Evolutionary conservation across 2,329 filamentous ascomycete species (phyloP).

Genomic region (Hypoxylon sp.): DNA sequence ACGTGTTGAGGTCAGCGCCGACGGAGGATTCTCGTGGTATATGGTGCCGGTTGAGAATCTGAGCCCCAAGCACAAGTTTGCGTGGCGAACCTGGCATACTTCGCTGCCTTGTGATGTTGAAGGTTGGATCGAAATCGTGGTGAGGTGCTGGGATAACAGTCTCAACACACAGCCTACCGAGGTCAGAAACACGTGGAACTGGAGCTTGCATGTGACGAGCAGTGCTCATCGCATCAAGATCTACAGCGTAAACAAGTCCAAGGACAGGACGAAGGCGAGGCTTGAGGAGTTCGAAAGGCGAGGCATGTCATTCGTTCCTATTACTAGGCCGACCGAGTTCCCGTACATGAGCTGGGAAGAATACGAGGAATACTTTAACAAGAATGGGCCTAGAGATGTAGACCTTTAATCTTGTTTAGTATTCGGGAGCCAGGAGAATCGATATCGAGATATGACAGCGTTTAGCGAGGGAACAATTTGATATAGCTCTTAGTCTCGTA

Average conservation of each 20-base stretch:
- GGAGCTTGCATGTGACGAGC: constrained; percentile 70
- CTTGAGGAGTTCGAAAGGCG: constrained; percentile 60
- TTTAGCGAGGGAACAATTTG: background rate
- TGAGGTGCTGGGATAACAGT: constrained; percentile 68
- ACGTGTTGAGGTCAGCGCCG: constrained; percentile 68
- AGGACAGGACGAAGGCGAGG: constrained; percentile 56
- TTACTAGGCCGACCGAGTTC: constrained; percentile 52
- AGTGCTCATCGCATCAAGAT: constrained; percentile 67
- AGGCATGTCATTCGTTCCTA: constrained; percentile 57
- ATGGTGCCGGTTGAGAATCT: constrained; percentile 66
- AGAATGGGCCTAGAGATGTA: constrained; percentile 38
- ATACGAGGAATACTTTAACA: constrained; percentile 36
- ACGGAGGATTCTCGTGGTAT: constrained; percentile 72
- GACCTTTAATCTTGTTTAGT: constrained; percentile 22
- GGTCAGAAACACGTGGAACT: constrained; percentile 67
- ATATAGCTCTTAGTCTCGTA: too few species aligned
- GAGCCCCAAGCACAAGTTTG: constrained; percentile 67
- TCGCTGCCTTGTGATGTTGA: constrained; percentile 69
- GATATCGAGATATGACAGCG: background rate
- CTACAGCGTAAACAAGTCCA: constrained; percentile 67
- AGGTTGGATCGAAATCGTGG: constrained; percentile 67
- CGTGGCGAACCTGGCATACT: constrained; percentile 71
- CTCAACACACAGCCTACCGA: constrained; percentile 67
- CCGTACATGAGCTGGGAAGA: constrained; percentile 37
- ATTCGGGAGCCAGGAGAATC: background rate